These are phyloP conservation scores for Cicer cuneatum DNA, from an alignment of 306 rosid genomes.

Conservation along the genomic window DNA sequence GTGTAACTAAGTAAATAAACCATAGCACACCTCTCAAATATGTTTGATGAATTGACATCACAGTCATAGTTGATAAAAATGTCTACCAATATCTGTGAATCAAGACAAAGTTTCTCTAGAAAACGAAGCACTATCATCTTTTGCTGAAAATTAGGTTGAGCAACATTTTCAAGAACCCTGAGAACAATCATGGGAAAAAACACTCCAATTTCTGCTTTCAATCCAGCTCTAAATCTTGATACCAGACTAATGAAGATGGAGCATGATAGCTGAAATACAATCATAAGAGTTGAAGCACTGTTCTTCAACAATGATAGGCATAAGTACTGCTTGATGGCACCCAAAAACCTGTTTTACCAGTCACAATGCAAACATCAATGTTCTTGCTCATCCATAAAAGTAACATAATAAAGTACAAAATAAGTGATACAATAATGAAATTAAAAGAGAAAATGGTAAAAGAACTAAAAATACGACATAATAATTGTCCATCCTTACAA, in stretches of 20 bases:
- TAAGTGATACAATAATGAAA: background rate
- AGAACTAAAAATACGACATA: constrained; percentile 28
- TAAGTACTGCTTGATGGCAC: constrained; percentile 97
- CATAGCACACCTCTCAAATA: constrained; percentile 87
- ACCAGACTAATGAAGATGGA: constrained; percentile 98
- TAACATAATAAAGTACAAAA: constrained; percentile 16
- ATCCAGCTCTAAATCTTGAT: constrained; percentile 97
- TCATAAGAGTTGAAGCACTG: constrained; percentile 95
- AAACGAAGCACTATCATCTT: constrained; percentile 98
- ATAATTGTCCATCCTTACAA: background rate
- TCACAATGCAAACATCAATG: constrained; percentile 52
- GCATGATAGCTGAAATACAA: constrained; percentile 94
- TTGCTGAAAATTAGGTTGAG: constrained; percentile 98
- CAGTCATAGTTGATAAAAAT: constrained; percentile 96
- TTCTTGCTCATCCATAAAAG: constrained; percentile 34
- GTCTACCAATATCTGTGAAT: constrained; percentile 97
- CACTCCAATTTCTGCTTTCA: constrained; percentile 98
- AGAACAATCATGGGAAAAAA: constrained; percentile 99
- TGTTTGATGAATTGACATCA: constrained; percentile 99
- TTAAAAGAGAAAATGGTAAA: constrained; percentile 25
- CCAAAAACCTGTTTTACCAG: constrained; percentile 87
- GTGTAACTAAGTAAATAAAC: constrained; percentile 36
- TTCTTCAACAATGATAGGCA: constrained; percentile 96
- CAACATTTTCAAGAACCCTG: constrained; percentile 96
- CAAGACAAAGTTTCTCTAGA: constrained; percentile 92